phyloP scores from a whole-genome alignment of 1,284 basidiomycete genomes.

The Coniophora puteana region DNA sequence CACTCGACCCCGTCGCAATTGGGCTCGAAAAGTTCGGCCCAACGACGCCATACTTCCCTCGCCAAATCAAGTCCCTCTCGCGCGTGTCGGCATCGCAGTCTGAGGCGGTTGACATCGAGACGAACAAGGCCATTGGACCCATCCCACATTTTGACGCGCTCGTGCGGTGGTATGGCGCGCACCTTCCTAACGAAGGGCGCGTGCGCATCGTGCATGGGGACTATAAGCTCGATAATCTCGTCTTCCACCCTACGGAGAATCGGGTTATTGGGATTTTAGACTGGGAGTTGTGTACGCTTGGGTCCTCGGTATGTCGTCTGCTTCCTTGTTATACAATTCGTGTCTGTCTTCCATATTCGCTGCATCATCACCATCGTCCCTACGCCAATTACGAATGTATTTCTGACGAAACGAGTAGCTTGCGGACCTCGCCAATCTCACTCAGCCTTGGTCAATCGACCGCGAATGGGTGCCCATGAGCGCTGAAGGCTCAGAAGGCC shows the following conservation, averaged over 20 bases:
- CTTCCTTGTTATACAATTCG: not conserved
- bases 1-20: constrained; percentile 64
- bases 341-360: too few species aligned
- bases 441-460: constrained; percentile 79
- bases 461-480: constrained; percentile 32
- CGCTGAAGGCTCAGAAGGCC: constrained; percentile 13
- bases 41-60: constrained; percentile 79
- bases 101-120: constrained; percentile 59
- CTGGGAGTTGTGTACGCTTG: constrained; percentile 95
- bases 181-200: constrained; percentile 74
- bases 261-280: constrained; percentile 92
- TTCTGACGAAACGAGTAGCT: constrained; percentile 45
- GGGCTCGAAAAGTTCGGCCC: constrained; percentile 82
- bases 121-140: constrained; percentile 53
- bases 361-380: too few species aligned
- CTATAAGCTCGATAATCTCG: constrained; percentile 94
- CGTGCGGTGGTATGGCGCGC: constrained; percentile 70
- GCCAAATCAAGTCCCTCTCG: constrained; percentile 85
- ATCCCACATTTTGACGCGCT: constrained; percentile 76
- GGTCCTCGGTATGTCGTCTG: constrained; percentile 57
- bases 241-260: constrained; percentile 92
- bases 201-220: constrained; percentile 90
- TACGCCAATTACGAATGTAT: not conserved
- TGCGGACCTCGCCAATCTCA: constrained; percentile 90
- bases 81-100: constrained; percentile 76